Evolutionary conservation across 192 early-diverging fungal genomes (phyloP).

Genomic region (Mortierella antarctica): DNA sequence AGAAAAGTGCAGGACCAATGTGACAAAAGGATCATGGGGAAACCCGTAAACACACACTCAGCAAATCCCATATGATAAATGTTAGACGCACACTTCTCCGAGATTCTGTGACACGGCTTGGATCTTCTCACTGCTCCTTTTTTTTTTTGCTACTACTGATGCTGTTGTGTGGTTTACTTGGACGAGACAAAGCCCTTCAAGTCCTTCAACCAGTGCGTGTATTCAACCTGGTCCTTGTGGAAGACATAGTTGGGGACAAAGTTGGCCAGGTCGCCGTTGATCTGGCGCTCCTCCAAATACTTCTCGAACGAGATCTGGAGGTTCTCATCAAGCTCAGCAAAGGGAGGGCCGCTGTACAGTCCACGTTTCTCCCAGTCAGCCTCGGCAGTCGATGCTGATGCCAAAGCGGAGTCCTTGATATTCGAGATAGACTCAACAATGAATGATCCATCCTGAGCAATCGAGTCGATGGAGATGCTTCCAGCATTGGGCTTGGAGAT

Average conservation of each 20-base stretch:
- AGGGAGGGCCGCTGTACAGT: slow-evolving; percentile 91
- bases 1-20: slow-evolving; percentile 1
- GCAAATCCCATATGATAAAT: neutral
- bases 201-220: slow-evolving; percentile 85
- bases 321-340: slow-evolving; percentile 87
- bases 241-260: slow-evolving; percentile 93
- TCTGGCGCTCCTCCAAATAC: slow-evolving; percentile 89
- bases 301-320: slow-evolving; percentile 76
- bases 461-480: slow-evolving; percentile 83
- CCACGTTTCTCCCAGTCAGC: slow-evolving; percentile 91
- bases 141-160: neutral
- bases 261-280: slow-evolving; percentile 83
- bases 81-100: neutral
- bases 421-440: slow-evolving; percentile 86
- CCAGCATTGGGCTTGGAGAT: slow-evolving; percentile 76
- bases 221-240: slow-evolving; percentile 97
- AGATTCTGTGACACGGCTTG: neutral
- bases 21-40: slow-evolving; percentile 1
- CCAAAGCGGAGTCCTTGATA: slow-evolving; percentile 71
- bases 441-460: slow-evolving; percentile 85
- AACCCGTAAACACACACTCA: neutral
- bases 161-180: slow-evolving; percentile 43
- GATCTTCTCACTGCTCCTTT: neutral
- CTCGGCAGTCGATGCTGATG: slow-evolving; percentile 73
- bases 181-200: slow-evolving; percentile 83